A percentile compares a stretch with the other conserved stretches of the same genome.
Evolutionary conservation across 306 rosid species (phyloP).

Genomic region (Sechiopsis laciniata): DNA sequence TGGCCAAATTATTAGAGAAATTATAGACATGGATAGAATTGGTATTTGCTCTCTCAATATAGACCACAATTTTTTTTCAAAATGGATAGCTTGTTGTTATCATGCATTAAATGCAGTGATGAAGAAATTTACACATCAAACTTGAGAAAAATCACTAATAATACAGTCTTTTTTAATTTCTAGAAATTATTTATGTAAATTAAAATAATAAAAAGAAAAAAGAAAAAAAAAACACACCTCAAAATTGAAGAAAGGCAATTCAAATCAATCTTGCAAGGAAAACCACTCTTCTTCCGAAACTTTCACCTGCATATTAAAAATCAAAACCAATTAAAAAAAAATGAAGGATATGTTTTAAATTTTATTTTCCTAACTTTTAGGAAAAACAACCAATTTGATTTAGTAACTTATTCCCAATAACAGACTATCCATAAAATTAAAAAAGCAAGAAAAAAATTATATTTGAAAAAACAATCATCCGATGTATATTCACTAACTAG

Average conservation of each 20-base stretch:
- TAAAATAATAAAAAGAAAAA: not conserved
- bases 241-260: conserved; percentile 17
- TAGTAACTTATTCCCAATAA: not conserved
- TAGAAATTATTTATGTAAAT: not conserved
- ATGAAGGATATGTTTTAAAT: no score
- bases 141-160: conserved; percentile 2
- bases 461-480: not conserved
- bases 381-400: no score
- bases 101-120: conserved; percentile 9
- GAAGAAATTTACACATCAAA: not conserved
- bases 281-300: conserved; percentile 17
- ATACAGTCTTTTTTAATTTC: conserved; percentile 7
- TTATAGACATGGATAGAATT: not conserved
- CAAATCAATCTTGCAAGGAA: conserved; percentile 5
- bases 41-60: not conserved
- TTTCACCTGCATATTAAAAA: conserved; percentile 9
- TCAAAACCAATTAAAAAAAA: not conserved
- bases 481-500: not conserved
- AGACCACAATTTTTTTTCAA: not conserved
- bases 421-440: not conserved
- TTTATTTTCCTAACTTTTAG: no score
- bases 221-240: conserved; percentile 9
- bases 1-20: not conserved
- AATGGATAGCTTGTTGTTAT: conserved; percentile 9
- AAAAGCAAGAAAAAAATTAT: no score